Evolutionary conservation across 345 rosid genomes (phyloP), one percentile per base, ranked within the genome.

Genomic region (Salix brachista): DNA sequence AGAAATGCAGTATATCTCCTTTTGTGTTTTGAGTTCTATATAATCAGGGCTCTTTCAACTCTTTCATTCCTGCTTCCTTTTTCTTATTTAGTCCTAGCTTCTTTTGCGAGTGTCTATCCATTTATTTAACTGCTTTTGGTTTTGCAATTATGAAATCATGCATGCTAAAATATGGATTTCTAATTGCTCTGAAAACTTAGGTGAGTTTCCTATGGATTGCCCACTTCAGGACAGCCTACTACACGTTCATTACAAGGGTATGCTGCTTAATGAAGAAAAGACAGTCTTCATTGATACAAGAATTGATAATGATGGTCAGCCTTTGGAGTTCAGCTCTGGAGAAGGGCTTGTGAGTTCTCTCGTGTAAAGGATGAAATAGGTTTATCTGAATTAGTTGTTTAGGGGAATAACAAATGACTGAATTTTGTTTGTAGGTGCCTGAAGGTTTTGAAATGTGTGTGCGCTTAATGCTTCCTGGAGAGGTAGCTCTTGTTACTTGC

Each of bases 161-260:
- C 41, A 39, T 28, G 17, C 19, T 48, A 64, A 54, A 44, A 64
- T 46, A 9, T 60, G 34, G 1, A 26, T 74, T 26, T 39, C 46
- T 60, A 52, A 52, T 72, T 75, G 42, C 10, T 69, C 18, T 73
- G 39, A 61, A 72, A 70, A 71, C 72, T 77, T 80, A 96, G 99
- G 99, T 72, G 99, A 96, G 67, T 96, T 96, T 89, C 99, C 99
- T 4, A 96, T 96, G 97, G 98, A 93, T 85, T 92, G 97, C 75
- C 98, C 99, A 32, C 99, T 96, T 56, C 81, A 77, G 62, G 80
- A 77, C 75, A 77, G 75, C 18, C 65, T 30, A 28, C 75, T 77
- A 74, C 87, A 84, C 17, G 93, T 91, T 70, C 98, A 96, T 84
- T 93, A 89, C 86, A 96, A 86, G 88, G 98, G 96, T 80, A 88